Base-by-base conservation (phyloP, 176 grass and related monocot genomes). In the Musa acuminata region DNA sequence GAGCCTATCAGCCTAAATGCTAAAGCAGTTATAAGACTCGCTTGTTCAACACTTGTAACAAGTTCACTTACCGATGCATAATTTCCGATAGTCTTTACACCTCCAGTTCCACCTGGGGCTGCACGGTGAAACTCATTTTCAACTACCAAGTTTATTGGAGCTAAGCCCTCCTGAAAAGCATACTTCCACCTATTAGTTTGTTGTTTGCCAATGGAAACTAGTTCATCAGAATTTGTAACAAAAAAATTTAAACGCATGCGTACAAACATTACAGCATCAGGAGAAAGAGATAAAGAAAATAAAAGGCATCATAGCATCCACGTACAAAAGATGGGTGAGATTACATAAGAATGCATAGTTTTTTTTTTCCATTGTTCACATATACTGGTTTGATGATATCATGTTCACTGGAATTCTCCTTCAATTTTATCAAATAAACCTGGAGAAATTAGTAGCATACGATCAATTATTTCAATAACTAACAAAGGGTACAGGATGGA, bases 31-130 rank as follows among this genome's bases (percentile, higher is more conserved):
- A 58, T 58, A 6, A 58, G 13, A 58, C 10, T 17, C 17, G n/a
- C 1, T n/a, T 65, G 13, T 3, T 65, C 23, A 24, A 65, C 8
- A 65, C 21, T 50, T 71, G 26, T 58, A 62, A 55, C 70, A 43
- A 82, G 69, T 19, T 66, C 19, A 85, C 75, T 93, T 91, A 98
- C 95, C 65, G 90, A 89, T 75, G 95, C 90, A 89, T 98, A 98
- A 83, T 98, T 98, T 75, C 95, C 95, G 4, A 93, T 91, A 49
- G 86, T 93, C 86, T 98, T 98, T 65, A 98, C 89, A 75, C 86
- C 73, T 76, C 95, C 90, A 59, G 95, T 98, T 77, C 95, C 95
- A 83, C 95, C 95, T 80, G 86, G 88, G 13, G 90, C 52, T 22
- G 95, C 95, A 55, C 90, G 90, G 80, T 98, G 90, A 62, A 91